These are phyloP conservation scores for Leccinum pachyderme DNA, from an alignment of 1,284 basidiomycete species.

Conservation along the genomic window DNA sequence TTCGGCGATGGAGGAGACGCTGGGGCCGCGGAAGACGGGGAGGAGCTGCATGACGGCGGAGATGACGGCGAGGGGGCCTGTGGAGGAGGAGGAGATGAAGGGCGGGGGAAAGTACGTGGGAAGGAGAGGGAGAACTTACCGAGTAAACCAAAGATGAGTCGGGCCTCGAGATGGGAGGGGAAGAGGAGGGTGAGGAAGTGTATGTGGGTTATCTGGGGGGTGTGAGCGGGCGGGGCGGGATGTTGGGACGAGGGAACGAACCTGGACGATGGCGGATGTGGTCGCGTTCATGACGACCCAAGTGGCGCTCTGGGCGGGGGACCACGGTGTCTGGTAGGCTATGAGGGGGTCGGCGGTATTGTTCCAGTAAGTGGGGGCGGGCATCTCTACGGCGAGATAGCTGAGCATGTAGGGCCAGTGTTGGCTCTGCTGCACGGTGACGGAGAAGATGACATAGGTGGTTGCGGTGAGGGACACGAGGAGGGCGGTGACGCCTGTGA, in stretches of 20 bases:
- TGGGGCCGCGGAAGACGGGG: constrained; percentile 52
- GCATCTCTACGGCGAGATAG: constrained; percentile 84
- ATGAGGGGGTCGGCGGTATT: constrained; percentile 29
- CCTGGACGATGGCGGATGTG: constrained; percentile 84
- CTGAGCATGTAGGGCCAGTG: constrained; percentile 94
- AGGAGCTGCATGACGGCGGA: constrained; percentile 86
- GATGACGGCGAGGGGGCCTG: constrained; percentile 83
- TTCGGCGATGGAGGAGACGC: constrained; percentile 61
- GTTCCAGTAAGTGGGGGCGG: constrained; percentile 34
- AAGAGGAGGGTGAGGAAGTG: constrained; percentile 97
- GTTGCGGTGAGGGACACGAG: constrained; percentile 78
- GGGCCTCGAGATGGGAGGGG: constrained; percentile 88
- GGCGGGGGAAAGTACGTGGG: not conserved
- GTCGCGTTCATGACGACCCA: constrained; percentile 90
- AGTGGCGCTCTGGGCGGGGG: constrained; percentile 62
- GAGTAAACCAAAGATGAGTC: constrained; percentile 85
- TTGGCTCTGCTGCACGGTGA: constrained; percentile 61
- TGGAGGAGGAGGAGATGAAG: not conserved
- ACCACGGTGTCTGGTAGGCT: constrained; percentile 54
- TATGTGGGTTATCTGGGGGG: constrained; percentile 86
- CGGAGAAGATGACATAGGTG: constrained; percentile 69
- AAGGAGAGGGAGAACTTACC: constrained; percentile 41
- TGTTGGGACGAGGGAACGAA: constrained; percentile 24
- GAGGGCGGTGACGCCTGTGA: constrained; percentile 79
- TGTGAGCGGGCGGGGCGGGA: not conserved